These are phyloP conservation scores for Saccharomyces hybrid DNA, from an alignment of 1,139 yeast species.

Conservation along the genomic window DNA sequence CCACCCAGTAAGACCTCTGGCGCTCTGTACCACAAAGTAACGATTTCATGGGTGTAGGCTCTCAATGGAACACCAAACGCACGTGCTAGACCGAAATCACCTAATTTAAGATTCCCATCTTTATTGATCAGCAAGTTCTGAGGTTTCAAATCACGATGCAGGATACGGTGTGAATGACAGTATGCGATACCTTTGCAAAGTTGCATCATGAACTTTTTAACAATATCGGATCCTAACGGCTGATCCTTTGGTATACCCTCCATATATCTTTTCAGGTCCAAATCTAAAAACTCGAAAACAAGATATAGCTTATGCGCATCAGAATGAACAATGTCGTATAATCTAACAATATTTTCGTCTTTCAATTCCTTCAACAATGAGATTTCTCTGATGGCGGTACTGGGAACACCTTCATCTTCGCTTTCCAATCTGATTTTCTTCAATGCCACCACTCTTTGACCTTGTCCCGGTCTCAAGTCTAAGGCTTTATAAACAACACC, in stretches of 20 bases:
- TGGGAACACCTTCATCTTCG: conserved; percentile 98
- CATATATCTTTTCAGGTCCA: conserved; percentile 95
- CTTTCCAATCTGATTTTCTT: conserved; percentile 93
- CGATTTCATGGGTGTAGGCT: conserved; percentile 96
- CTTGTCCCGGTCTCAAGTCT: conserved; percentile 61
- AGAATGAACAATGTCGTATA: conserved; percentile 94
- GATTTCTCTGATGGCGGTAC: conserved; percentile 95
- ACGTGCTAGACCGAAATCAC: conserved; percentile 95
- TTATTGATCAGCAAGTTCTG: conserved; percentile 90
- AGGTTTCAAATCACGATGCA: conserved; percentile 94
- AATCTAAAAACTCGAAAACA: conserved; percentile 87
- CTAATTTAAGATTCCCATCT: conserved; percentile 90
- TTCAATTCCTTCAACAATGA: conserved; percentile 87
- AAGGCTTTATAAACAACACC: conserved; percentile 97
- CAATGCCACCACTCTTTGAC: conserved; percentile 86
- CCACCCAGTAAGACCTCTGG: conserved; percentile 96
- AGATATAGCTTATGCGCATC: conserved; percentile 89
- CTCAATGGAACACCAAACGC: conserved; percentile 96
- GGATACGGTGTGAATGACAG: conserved; percentile 90
- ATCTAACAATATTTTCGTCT: conserved; percentile 84
- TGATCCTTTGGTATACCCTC: conserved; percentile 89
- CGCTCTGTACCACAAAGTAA: conserved; percentile 95
- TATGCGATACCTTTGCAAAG: conserved; percentile 86
- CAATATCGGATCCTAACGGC: conserved; percentile 84
- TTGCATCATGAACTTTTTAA: conserved; percentile 89